Evolutionary conservation across 164 flowering plant genomes (phyloP).

Genomic region (Magnolia changhungtana): DNA sequence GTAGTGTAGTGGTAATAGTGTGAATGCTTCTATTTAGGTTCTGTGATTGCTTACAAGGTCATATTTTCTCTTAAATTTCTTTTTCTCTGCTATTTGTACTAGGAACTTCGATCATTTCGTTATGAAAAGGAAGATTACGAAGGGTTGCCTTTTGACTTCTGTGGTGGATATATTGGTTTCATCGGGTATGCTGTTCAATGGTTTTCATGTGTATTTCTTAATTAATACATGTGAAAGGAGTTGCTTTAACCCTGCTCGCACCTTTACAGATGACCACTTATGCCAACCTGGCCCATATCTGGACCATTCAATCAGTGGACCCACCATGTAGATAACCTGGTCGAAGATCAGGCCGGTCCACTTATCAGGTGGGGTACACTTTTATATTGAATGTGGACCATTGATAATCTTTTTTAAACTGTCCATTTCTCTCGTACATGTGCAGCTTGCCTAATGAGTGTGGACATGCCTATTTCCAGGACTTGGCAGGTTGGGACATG

Average conservation of each 20-base stretch:
- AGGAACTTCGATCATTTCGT: constrained; percentile 75
- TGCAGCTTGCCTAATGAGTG: not conserved
- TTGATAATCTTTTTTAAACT: too few species aligned
- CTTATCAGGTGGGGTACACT: too few species aligned
- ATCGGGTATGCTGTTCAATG: constrained; percentile 57
- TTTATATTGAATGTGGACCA: too few species aligned
- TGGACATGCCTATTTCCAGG: not conserved
- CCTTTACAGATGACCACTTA: too few species aligned
- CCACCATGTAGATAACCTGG: not conserved
- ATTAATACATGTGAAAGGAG: too few species aligned
- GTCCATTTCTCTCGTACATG: not conserved
- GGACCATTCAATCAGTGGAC: not conserved
- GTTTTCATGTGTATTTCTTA: not conserved
- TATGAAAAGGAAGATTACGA: constrained; percentile 65
- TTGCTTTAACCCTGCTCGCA: too few species aligned
- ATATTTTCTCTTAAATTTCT: not conserved
- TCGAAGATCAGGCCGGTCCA: too few species aligned
- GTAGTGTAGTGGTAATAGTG: too few species aligned
- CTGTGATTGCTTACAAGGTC: not conserved
- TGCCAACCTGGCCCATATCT: not conserved
- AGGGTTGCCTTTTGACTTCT: constrained; percentile 89
- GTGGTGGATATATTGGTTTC: constrained; percentile 92
- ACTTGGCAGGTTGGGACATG: not conserved
- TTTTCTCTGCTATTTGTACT: constrained; percentile 15
- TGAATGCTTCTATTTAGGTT: not conserved